Evolutionary conservation across 2,329 filamentous ascomycete species (phyloP), one percentile per base, ranked within the genome.

Genomic region (Beauveria caledonica): DNA sequence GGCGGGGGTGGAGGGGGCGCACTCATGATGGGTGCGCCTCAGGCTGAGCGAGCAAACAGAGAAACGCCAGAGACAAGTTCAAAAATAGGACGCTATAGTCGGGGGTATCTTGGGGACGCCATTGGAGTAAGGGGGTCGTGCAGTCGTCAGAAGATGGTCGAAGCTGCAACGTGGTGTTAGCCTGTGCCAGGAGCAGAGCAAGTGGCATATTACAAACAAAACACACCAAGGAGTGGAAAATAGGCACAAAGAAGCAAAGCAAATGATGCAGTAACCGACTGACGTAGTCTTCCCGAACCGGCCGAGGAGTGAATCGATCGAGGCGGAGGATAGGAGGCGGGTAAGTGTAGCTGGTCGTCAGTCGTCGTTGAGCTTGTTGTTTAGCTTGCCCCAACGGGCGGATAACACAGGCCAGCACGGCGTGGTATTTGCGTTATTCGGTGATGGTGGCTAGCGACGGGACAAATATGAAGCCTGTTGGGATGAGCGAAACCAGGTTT

Each of bases 1-100:
- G 90, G 91, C 70, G 92, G 92, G 66, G 89, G 90, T 66, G 90
- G 91, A 65, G 92, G 92, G 64, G 88, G 88, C 64, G 74, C 76
- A 72, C 75, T 80, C 76, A 80, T 81, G 59, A 60, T 67, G 64
- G 55, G 63, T 64, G 62, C 40, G 40, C 46, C 45, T 44, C 46
- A 52, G 25, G 49, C 29, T 25, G 40, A 46, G 40, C 21, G 19
- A 45, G 36, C 36, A 23, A 40, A 45, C 33, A n/a, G 21, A 60
- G 58, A 45, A 55, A 46, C 39, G 57, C 48, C 48, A 53, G 48
- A 39, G 39, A 59, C 21, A 25, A 59, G 21, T 46, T 53, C 11
- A 49, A 25, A 48, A 55, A 60, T 11, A 55, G 42, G 49, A 49
- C 44, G 60, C 64, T 62, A 58, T 62, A 63, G 72, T 58, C 39